These are phyloP conservation scores for Allium cepa DNA, from an alignment of 106 monocot species.

Conservation along the genomic window DNA sequence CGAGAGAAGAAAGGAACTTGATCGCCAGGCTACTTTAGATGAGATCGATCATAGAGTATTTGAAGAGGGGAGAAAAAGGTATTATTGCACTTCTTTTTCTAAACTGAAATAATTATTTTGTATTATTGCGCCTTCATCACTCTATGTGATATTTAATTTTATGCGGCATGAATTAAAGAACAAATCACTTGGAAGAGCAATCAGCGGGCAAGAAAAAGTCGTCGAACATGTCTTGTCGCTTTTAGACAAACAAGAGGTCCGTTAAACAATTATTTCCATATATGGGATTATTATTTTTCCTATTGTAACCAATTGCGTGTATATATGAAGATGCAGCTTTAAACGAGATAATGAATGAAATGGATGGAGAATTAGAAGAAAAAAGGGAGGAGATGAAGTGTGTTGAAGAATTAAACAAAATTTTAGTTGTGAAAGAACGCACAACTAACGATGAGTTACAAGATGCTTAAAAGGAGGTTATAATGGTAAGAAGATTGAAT, in stretches of 20 bases:
- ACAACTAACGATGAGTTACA: conserved; percentile 62
- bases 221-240: conserved; percentile 48
- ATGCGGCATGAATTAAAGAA: conserved; percentile 43
- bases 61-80: conserved; percentile 38
- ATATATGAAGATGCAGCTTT: conserved; percentile 17
- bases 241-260: conserved; percentile 59
- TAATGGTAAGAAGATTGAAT: conserved; percentile 19
- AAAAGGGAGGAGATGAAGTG: conserved; percentile 61
- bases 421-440: conserved; percentile 42
- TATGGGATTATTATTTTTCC: not conserved
- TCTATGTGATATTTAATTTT: too few species aligned
- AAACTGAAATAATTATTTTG: not conserved
- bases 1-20: conserved; percentile 23
- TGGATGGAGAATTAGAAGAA: conserved; percentile 46
- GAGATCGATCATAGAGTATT: conserved; percentile 22
- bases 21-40: conserved; percentile 15
- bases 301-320: conserved; percentile 17
- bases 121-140: too few species aligned
- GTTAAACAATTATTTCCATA: not conserved
- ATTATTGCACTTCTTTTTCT: not conserved
- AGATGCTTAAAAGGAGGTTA: conserved; percentile 52
- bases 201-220: conserved; percentile 36
- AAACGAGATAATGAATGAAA: conserved; percentile 46
- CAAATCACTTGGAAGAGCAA: conserved; percentile 32
- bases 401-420: conserved; percentile 27